Conservation (phyloP, 768 basidiomycete species). For the Sporobolomyces pararoseus region DNA sequence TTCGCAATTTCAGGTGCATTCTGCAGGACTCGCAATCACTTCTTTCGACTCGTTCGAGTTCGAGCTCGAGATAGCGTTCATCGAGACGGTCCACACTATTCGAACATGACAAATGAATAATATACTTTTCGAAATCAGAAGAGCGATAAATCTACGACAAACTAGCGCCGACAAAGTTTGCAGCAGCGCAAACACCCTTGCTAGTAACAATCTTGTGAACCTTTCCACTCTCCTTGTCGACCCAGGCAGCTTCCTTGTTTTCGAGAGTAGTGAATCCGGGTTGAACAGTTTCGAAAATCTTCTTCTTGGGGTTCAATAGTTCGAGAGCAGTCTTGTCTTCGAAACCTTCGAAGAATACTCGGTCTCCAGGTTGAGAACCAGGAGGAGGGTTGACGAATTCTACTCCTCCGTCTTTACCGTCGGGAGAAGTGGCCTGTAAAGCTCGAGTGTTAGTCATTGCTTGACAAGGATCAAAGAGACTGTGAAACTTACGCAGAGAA, state of each 20-base stretch:
- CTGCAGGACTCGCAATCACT: neutral
- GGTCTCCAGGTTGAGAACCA: constrained; percentile 81
- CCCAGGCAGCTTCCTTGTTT: constrained; percentile 83
- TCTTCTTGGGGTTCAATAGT: constrained; percentile 97
- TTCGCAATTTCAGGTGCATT: no score
- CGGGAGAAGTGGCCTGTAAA: constrained; percentile 67
- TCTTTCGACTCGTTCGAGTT: constrained; percentile 1
- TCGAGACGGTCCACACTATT: no score
- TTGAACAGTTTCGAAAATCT: constrained; percentile 95
- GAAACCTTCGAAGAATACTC: constrained; percentile 88
- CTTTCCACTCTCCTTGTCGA: constrained; percentile 66
- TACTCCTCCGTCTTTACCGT: constrained; percentile 74
- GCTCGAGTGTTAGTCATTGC: neutral
- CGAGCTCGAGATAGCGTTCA: no score
- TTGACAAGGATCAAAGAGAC: neutral
- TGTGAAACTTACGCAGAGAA: constrained; percentile 76
- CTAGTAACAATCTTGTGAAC: constrained; percentile 82
- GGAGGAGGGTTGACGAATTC: constrained; percentile 86
- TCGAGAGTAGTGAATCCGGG: constrained; percentile 89
- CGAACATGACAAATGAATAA: no score
- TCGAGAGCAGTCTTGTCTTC: constrained; percentile 65
- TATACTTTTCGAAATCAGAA: no score
- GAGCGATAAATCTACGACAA: constrained; percentile 63
- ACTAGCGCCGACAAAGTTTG: constrained; percentile 81
- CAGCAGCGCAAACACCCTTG: constrained; percentile 73